Conservation (phyloP, 495 filamentous ascomycete species). For the Pseudotulostoma volvatum region DNA sequence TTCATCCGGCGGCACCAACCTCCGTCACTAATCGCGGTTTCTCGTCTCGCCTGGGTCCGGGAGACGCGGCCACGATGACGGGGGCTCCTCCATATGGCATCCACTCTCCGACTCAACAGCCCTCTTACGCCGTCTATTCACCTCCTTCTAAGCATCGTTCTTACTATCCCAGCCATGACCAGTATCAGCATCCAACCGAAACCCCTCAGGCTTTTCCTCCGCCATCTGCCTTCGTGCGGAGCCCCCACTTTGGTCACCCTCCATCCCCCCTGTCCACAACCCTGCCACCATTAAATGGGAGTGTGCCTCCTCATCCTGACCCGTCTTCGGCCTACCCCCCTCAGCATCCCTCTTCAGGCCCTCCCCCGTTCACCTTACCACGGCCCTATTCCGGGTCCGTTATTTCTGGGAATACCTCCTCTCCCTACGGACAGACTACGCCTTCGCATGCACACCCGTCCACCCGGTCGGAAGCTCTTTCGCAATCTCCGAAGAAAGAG, state of each 20-base stretch:
- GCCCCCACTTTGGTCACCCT: slow-evolving; percentile 34
- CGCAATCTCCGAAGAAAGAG: slow-evolving; percentile 28
- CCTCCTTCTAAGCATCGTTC: slow-evolving; percentile 33
- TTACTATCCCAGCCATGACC: slow-evolving; percentile 41
- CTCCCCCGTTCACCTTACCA: slow-evolving; percentile 20
- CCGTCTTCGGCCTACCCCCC: slow-evolving; percentile 29
- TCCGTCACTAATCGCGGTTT: too few species aligned
- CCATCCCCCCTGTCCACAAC: slow-evolving; percentile 35
- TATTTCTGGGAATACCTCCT: slow-evolving; percentile 21
- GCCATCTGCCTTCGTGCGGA: slow-evolving; percentile 37
- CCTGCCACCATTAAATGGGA: slow-evolving; percentile 34
- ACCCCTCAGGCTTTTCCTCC: slow-evolving; percentile 36
- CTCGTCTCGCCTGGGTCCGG: slow-evolving; percentile 6
- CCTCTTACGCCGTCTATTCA: slow-evolving; percentile 23
- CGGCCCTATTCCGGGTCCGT: slow-evolving; percentile 30
- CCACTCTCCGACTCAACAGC: slow-evolving; percentile 29
- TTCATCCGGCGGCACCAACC: too few species aligned
- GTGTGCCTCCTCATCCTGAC: slow-evolving; percentile 25
- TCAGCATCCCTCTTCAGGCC: slow-evolving; percentile 19
- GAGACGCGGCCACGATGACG: slow-evolving; percentile 30
- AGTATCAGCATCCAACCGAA: slow-evolving; percentile 38
- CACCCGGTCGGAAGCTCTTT: slow-evolving; percentile 24
- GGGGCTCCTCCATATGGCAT: slow-evolving; percentile 32
- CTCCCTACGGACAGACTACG: slow-evolving; percentile 23
- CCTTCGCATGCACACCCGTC: slow-evolving; percentile 33